Base-by-base conservation (phyloP, 2,329 filamentous ascomycete genomes). In the Xylaria sp. region DNA sequence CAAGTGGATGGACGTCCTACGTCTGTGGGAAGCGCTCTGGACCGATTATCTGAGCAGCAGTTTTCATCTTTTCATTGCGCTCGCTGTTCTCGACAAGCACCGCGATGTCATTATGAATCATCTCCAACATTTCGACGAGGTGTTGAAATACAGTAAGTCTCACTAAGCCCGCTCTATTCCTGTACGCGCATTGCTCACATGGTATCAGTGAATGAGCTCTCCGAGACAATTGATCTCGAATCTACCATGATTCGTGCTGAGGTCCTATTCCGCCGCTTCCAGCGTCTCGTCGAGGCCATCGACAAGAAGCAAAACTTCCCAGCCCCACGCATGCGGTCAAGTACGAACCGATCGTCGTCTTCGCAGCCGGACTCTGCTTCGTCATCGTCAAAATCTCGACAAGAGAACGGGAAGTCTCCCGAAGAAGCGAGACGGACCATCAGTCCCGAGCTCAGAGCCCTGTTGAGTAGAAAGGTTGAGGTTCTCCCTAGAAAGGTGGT, bases 101-200 rank as follows among this genome's bases (percentile, higher is more conserved):
- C 80, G 93, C n/a, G 89, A 93, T 70, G 89, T 97, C 10, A 97
- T 99, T 63, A 96, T 99, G 88, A 85, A 89, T 58, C 94, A 99
- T 74, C 78, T 99, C 30, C 84, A 91, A 71, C 90, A 93, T 68
- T 99, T 99, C 76, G 94, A 99, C 65, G 95, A 99, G 74, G 91
- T 99, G 37, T 78, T 99, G 34, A 99, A 99, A 79, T 99, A 97
- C 71, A 82, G 90, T 93, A 83, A 59, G 87, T 78, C 34, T 23
- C n/a, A 9, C n/a, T 46, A 46, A 46, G 5, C 5, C 13, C 42
- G 10, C 10, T n/a, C 42, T 13, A 46, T 46, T 42, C 9, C 52
- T 52, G 46, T 23, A 8, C 18, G 5, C 6, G n/a, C 19, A 10
- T 9, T 50, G n/a, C 64, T 67, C 35, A 66, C 54, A 23, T 46